These are phyloP conservation scores for Lentinula edodes DNA, from an alignment of 768 basidiomycete genomes.

Conservation along the genomic window DNA sequence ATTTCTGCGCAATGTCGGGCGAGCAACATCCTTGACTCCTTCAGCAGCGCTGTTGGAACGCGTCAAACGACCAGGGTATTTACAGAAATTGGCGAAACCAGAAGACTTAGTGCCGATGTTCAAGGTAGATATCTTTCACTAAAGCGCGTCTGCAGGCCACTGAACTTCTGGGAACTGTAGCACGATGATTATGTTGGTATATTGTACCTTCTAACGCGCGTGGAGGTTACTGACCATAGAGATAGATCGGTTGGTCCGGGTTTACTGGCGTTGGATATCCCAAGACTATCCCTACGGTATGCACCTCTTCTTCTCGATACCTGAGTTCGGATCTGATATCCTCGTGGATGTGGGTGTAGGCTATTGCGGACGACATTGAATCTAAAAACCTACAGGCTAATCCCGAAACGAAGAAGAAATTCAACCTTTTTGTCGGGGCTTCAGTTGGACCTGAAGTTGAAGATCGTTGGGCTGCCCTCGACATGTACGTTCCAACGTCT, in stretches of 20 bases:
- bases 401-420: slow-evolving; percentile 36
- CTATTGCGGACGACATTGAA: slow-evolving; percentile 41
- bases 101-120: slow-evolving; percentile 36
- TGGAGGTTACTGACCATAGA: neutral
- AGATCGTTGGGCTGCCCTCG: slow-evolving; percentile 40
- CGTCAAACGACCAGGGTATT: slow-evolving; percentile 31
- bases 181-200: slow-evolving; percentile 40
- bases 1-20: neutral
- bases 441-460: slow-evolving; percentile 43
- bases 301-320: slow-evolving; percentile 16
- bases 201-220: neutral
- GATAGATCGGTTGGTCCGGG: slow-evolving; percentile 45
- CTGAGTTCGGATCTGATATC: too few species aligned
- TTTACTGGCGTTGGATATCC: slow-evolving; percentile 49
- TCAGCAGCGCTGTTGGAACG: slow-evolving; percentile 35
- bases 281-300: slow-evolving; percentile 33
- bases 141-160: neutral
- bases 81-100: slow-evolving; percentile 30
- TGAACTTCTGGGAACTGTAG: slow-evolving; percentile 14
- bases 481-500: slow-evolving; percentile 29
- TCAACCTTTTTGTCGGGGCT: slow-evolving; percentile 45
- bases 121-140: slow-evolving; percentile 21
- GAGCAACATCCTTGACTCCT: slow-evolving; percentile 8
- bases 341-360: slow-evolving; percentile 18
- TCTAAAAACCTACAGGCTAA: slow-evolving; percentile 37